These are phyloP conservation scores for Furcasterigmium sp. DNA, from an alignment of 2,329 filamentous ascomycete species.

Conservation along the genomic window DNA sequence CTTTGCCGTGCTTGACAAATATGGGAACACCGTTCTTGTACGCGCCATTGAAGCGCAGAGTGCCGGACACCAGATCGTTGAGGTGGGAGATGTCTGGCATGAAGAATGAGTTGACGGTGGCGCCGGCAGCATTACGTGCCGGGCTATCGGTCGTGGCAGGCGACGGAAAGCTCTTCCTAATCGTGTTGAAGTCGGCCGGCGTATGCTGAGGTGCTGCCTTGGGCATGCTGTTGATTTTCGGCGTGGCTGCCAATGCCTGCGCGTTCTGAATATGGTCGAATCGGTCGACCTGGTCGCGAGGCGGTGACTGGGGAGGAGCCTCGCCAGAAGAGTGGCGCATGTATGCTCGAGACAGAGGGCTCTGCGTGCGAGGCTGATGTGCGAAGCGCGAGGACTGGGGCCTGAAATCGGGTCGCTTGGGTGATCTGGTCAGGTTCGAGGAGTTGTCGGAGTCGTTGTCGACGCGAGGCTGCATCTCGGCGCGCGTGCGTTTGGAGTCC, in stretches of 20 bases:
- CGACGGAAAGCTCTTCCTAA: conserved; percentile 18
- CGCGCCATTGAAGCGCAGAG: conserved; percentile 43
- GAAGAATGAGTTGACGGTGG: conserved; percentile 47
- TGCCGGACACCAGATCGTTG: conserved; percentile 52
- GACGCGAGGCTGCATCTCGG: conserved; percentile 49
- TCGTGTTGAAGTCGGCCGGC: conserved; percentile 12
- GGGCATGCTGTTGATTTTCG: conserved; percentile 2
- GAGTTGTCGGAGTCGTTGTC: conserved; percentile 48
- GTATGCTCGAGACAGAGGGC: conserved; percentile 31
- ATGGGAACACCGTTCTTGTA: conserved; percentile 49
- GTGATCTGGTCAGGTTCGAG: conserved; percentile 34
- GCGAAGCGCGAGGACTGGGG: conserved; percentile 19
- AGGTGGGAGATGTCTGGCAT: conserved; percentile 49
- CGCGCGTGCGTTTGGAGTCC: conserved; percentile 33
- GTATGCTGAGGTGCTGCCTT: conserved; percentile 6
- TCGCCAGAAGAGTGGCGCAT: conserved; percentile 20
- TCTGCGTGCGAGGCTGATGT: conserved; percentile 24
- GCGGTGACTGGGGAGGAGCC: not conserved
- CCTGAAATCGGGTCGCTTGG: conserved; percentile 17
- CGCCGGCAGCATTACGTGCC: conserved; percentile 23
- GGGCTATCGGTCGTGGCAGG: conserved; percentile 27
- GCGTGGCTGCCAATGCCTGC: conserved; percentile 11
- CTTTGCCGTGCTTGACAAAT: conserved; percentile 48
- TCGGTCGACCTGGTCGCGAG: not conserved
- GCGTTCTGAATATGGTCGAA: conserved; percentile 7